Evolutionary conservation across 2,329 filamentous ascomycete genomes (phyloP), one percentile per base, ranked within the genome.

Genomic region (Amauroascus niger): DNA sequence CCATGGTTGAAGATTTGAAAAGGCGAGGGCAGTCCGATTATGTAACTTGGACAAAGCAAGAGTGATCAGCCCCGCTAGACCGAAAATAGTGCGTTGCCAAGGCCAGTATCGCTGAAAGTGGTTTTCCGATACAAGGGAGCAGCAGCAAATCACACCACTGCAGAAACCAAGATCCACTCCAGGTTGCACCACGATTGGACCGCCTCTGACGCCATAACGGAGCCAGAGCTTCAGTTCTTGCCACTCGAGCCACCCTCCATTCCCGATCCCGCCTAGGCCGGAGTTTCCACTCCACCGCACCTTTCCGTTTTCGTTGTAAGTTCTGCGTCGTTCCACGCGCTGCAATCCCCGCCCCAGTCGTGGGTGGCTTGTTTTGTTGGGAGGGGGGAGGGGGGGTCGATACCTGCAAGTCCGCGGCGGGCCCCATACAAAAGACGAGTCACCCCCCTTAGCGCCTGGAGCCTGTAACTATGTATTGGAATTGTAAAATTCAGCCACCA

Each of bases 311-410:
- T 41, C 48, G 48, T 11, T 24, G 2, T 41, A 43, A n/a, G 28
- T 24, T 6, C 26, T 37, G 35, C 3, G 13, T 3, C n/a, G 44
- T 13, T 18, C 43, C 24, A 45, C 16, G 40, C 9, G 35, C 48
- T 40, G 47, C 20, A 2, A 49, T 49, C 26, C 33, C 37, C 16
- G 37, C 26, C 20, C 6, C 28, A 35, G 20, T 51, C 49, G 39
- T 43, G 22, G 44, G 51, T 48, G 45, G 51, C 51, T 48, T 40
- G 46, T 32, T 33, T 54, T 35, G 47, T 45, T 51, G 49, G 46
- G 20, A 22, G 39, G 18, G 39, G 39, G n/a, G 6, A 16, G 37
- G 5, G 37, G 37, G 37, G n/a, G n/a, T n/a, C n/a, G n/a, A n/a
- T 22, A 24, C 39, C 4, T 41, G 18, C 20, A 24, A 24, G 2